Evolutionary conservation across 2,329 filamentous ascomycete genomes (phyloP).

Genomic region (Bipolaris sorokiniana): DNA sequence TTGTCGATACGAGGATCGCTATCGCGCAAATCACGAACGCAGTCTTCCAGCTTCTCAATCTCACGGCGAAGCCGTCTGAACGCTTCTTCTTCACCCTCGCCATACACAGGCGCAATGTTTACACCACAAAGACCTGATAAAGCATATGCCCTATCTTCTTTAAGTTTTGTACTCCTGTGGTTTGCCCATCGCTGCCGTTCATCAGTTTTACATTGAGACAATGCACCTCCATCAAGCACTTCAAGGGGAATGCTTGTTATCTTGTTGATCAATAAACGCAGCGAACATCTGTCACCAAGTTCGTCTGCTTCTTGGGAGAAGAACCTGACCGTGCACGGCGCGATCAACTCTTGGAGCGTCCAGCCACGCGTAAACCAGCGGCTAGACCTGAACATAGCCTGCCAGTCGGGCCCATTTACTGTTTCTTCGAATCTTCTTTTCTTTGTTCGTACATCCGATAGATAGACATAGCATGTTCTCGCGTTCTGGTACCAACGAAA

Average conservation of each 20-base stretch:
- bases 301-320: not conserved
- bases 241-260: not conserved
- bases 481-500: conserved; percentile 1
- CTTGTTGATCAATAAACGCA: not conserved
- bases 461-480: not conserved
- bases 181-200: conserved; percentile 15
- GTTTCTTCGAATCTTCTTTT: not conserved
- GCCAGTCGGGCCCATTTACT: not conserved
- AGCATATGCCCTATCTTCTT: conserved; percentile 28
- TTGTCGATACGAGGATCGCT: conserved; percentile 15
- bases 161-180: conserved; percentile 21
- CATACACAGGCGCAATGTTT: conserved; percentile 23
- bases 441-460: not conserved
- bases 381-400: not conserved
- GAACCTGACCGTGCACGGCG: not conserved
- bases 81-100: conserved; percentile 9
- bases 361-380: conserved; percentile 1
- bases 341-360: conserved; percentile 3
- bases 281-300: not conserved
- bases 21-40: not conserved
- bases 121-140: conserved; percentile 28
- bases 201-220: not conserved
- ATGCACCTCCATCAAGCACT: not conserved
- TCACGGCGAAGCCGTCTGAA: not conserved
- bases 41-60: not conserved